Base-by-base conservation (phyloP, 2,329 filamentous ascomycete species). In the Colletotrichum gloeosporioides region DNA sequence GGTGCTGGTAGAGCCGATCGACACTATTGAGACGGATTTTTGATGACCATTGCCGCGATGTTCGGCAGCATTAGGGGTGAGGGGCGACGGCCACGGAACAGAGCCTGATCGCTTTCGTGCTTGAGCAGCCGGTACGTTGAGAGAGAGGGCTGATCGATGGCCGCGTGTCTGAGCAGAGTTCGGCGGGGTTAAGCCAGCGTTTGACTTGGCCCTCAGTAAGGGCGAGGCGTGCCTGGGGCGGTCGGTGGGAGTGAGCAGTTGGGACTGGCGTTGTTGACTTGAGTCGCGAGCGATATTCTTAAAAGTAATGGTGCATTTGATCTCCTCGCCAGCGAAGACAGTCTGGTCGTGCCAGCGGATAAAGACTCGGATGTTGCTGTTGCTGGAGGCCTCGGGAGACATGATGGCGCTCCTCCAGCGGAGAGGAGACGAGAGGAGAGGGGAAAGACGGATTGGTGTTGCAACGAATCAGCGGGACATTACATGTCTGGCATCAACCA, bases 231-330 rank as follows among this genome's bases (percentile, higher is more conserved):
- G 83, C 81, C 27, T 81, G 73, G 25, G 81, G 78, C 36, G 67
- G 64, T 69, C 39, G 73, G 72, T 25, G 12, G 75, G 75, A 32
- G 77, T 68, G 34, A 81, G 72, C 67, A 78, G 77, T 63, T 78
- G 79, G 32, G 79, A 77, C 63, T 74, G 78, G 73, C 79, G 82
- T 65, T 82, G 77, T 73, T 86, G 84, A 62, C 78, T 83, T 44
- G 84, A 78, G 53, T 86, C 87, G 66, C 90, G 82, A 57, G 92
- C 90, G 78, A 96, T 90, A 84, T 99, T 99, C 86, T 94, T 96
- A 87, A 99, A 99, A 67, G 95, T 98, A 84, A 99, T 98, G 79
- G 93, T 96, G 86, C 97, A 99, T 87, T 96, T 95, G 82, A 99
- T 92, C 82, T 98, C 94, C 89, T 99, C 97, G 85, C 97, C 97